phyloP scores from a whole-genome alignment of 495 filamentous ascomycete species.

The Apodospora peruviana region DNA sequence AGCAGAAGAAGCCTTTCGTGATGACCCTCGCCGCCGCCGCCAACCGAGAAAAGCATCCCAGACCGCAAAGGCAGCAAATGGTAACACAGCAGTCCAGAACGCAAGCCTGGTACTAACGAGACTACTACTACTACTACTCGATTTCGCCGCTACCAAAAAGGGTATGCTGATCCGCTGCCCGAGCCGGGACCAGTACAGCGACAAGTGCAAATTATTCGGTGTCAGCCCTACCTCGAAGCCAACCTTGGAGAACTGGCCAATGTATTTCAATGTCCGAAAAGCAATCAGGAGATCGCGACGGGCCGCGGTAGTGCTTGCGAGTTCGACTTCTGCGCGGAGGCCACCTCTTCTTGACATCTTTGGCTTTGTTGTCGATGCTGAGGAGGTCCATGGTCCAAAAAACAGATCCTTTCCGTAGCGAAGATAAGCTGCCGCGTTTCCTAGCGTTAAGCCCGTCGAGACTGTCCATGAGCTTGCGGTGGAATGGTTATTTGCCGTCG shows the following conservation, averaged over 20 bases:
- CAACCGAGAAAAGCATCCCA: constrained; percentile 41
- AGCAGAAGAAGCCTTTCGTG: too few relatives aligned
- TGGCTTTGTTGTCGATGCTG: background rate
- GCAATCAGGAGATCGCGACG: constrained; percentile 19
- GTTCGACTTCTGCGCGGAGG: constrained; percentile 21
- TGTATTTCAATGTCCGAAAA: constrained; percentile 16
- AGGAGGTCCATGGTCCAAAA: background rate
- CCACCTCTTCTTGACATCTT: background rate
- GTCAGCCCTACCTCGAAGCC: constrained; percentile 22
- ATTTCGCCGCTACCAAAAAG: constrained; percentile 16
- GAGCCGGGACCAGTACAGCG: constrained; percentile 29
- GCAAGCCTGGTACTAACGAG: constrained; percentile 14
- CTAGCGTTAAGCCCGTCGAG: constrained; percentile 11
- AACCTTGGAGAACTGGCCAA: constrained; percentile 19
- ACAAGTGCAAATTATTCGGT: constrained; percentile 24
- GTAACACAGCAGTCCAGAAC: constrained; percentile 36
- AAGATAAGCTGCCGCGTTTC: constrained; percentile 16
- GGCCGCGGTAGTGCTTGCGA: constrained; percentile 10
- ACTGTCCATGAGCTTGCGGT: constrained; percentile 17
- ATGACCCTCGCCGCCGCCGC: constrained; percentile 15
- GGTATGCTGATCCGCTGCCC: constrained; percentile 31
- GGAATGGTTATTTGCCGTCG: background rate
- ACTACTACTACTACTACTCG: too few relatives aligned
- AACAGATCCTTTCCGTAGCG: constrained; percentile 20
- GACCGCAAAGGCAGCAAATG: constrained; percentile 46